Conservation (phyloP, 805 yeast species). For the Cyberlindnera sargentensis region DNA sequence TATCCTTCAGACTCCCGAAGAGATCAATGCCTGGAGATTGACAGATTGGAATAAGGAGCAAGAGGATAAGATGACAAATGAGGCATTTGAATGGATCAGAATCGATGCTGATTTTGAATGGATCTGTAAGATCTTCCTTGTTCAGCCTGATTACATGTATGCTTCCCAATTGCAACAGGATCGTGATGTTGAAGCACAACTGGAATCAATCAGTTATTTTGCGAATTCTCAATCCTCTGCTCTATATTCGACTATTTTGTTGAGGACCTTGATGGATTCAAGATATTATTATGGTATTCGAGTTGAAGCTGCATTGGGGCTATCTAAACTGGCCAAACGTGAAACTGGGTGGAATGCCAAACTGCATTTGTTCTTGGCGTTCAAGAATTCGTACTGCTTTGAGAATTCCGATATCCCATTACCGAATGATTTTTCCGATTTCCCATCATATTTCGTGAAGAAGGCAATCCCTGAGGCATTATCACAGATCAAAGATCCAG, state of each 20-base stretch:
- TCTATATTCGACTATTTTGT: slow-evolving; percentile 67
- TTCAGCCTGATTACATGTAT: slow-evolving; percentile 93
- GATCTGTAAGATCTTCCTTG: slow-evolving; percentile 76
- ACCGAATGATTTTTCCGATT: slow-evolving; percentile 74
- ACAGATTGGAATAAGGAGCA: slow-evolving; percentile 65
- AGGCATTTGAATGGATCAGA: slow-evolving; percentile 96
- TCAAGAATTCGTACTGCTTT: slow-evolving; percentile 66
- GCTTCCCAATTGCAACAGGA: slow-evolving; percentile 92
- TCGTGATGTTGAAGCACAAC: slow-evolving; percentile 92
- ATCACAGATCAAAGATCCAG: slow-evolving; percentile 51
- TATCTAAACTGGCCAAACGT: slow-evolving; percentile 59
- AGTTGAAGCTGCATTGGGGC: slow-evolving; percentile 75
- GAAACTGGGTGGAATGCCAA: slow-evolving; percentile 65
- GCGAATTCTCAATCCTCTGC: slow-evolving; percentile 51
- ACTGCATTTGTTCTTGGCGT: slow-evolving; percentile 63
- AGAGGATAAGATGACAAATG: slow-evolving; percentile 61
- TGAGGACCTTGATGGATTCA: slow-evolving; percentile 75
- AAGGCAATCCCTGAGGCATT: slow-evolving; percentile 61
- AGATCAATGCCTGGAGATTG: slow-evolving; percentile 64
- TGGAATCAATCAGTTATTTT: slow-evolving; percentile 73
- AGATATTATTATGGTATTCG: slow-evolving; percentile 88
- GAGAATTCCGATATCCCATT: slow-evolving; percentile 58
- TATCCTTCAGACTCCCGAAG: slow-evolving; percentile 53
- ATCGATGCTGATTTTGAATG: slow-evolving; percentile 98
- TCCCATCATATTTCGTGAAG: slow-evolving; percentile 61